These are phyloP conservation scores for Carnegiea gigantea DNA, from an alignment of 179 eudicot species.

Conservation along the genomic window DNA sequence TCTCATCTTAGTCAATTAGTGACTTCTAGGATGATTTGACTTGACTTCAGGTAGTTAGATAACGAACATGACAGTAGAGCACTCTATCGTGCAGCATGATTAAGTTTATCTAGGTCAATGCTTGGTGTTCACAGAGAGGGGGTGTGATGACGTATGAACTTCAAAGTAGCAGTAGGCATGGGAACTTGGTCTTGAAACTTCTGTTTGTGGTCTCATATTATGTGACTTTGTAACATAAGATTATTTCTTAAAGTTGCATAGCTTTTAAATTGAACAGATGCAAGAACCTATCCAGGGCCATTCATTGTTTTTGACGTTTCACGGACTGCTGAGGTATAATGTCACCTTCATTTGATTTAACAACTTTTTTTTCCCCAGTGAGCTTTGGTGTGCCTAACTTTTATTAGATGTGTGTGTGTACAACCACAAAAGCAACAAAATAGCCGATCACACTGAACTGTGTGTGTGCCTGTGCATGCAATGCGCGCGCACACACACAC, in stretches of 20 bases:
- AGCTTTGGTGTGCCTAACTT: not conserved
- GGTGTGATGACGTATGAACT: slow-evolving; percentile 1
- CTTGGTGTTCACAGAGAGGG: slow-evolving; percentile 3
- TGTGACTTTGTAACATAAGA: not conserved
- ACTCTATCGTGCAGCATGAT: not conserved
- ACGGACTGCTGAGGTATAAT: slow-evolving; percentile 64
- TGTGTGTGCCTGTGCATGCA: not conserved
- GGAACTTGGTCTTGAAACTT: not conserved
- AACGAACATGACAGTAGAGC: not conserved
- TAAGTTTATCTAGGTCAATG: not conserved
- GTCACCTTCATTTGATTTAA: not conserved
- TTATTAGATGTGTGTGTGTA: not conserved
- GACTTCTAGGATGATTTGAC: not conserved
- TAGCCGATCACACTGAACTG: not conserved
- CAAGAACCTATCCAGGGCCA: slow-evolving; percentile 81
- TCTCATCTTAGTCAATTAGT: not conserved
- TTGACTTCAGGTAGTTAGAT: not conserved
- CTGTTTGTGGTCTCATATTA: not conserved
- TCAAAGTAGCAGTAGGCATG: not conserved
- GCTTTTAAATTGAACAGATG: slow-evolving; percentile 46
- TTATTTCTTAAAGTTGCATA: slow-evolving; percentile 7
- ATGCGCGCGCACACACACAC: no score
- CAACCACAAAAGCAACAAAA: not conserved
- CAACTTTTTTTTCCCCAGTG: not conserved
- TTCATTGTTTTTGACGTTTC: slow-evolving; percentile 76